Evolutionary conservation across 345 rosid species (phyloP), one percentile per base, ranked within the genome.

Genomic region (Schrenkiella parvula): DNA sequence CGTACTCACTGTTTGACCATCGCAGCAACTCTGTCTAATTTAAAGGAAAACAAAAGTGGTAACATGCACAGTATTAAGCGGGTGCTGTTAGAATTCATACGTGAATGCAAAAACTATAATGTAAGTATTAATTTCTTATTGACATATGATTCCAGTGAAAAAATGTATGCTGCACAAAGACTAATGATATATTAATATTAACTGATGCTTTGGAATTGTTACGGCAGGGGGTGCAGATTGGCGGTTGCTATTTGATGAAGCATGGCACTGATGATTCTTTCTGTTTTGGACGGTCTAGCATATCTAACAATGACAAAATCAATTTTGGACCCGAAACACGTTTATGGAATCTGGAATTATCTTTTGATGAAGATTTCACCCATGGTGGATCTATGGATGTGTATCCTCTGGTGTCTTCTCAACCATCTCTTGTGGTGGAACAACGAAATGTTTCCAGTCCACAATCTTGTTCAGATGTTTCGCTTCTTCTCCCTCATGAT

Each of bases 181-280:
- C 41, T 44, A 35, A 68, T 54, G n/a, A 26, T 55, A n/a, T n/a
- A n/a, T 25, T 61, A 12, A 52, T n/a, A 7, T 31, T 44, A 34
- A 48, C 59, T 66, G 18, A 39, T 62, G 43, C 1, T 62, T 52
- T 62, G 25, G 53, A 44, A 75, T 71, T 51, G 70, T 15, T 74
- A 35, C 78, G 80, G 72, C 91, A 90, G 96, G 60, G 38, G 23
- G 78, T 93, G 84, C 87, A 87, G 85, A 85, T 90, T 77, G 98
- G 89, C 37, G 71, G 82, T 57, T 87, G 73, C 78, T 91, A 90
- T 79, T 72, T 89, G 51, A 73, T 83, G 70, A 90, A 82, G 70
- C 91, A 87, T 65, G 58, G 56, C 25, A 19, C 28, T 22, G 84
- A 83, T 68, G 90, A 83, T 74, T 70, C 83, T 62, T 73, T 83